A percentile compares a stretch with the other conserved stretches of the same genome.
Evolutionary conservation across 352 stramenopile genomes (phyloP).

Genomic region (Sclerospora graminicola): DNA sequence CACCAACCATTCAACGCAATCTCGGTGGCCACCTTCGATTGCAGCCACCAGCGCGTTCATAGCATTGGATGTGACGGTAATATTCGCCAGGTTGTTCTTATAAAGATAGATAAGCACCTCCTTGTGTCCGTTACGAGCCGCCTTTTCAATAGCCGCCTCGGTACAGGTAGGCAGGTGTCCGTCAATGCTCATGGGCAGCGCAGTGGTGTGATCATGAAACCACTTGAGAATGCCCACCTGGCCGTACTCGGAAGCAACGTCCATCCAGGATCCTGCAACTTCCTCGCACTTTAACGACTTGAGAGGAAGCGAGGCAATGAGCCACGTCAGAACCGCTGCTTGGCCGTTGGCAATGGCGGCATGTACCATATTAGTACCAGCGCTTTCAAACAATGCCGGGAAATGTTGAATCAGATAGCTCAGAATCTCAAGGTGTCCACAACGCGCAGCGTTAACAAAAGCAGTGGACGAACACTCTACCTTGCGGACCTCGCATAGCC

Average conservation of each 20-base stretch:
- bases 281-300: slow-evolving; percentile 62
- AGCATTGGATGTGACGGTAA: slow-evolving; percentile 31
- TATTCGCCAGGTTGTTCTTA: slow-evolving; percentile 39
- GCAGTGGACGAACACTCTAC: slow-evolving; percentile 39
- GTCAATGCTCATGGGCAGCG: slow-evolving; percentile 47
- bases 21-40: slow-evolving; percentile 35
- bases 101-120: slow-evolving; percentile 44
- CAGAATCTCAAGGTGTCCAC: slow-evolving; percentile 48
- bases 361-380: slow-evolving; percentile 52
- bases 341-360: slow-evolving; percentile 51
- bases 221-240: slow-evolving; percentile 53
- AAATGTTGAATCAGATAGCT: slow-evolving; percentile 38
- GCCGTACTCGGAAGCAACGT: slow-evolving; percentile 57
- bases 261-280: slow-evolving; percentile 52
- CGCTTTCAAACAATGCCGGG: slow-evolving; percentile 34
- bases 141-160: slow-evolving; percentile 47
- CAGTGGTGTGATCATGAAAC: slow-evolving; percentile 50
- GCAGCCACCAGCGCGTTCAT: slow-evolving; percentile 49
- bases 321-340: slow-evolving; percentile 42
- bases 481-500: slow-evolving; percentile 37
- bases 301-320: slow-evolving; percentile 45
- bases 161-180: slow-evolving; percentile 38
- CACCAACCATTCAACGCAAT: slow-evolving; percentile 52
- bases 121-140: slow-evolving; percentile 51
- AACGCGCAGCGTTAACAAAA: slow-evolving; percentile 48